phyloP scores from a whole-genome alignment of 768 basidiomycete genomes.

The Suillus subalutaceus region DNA sequence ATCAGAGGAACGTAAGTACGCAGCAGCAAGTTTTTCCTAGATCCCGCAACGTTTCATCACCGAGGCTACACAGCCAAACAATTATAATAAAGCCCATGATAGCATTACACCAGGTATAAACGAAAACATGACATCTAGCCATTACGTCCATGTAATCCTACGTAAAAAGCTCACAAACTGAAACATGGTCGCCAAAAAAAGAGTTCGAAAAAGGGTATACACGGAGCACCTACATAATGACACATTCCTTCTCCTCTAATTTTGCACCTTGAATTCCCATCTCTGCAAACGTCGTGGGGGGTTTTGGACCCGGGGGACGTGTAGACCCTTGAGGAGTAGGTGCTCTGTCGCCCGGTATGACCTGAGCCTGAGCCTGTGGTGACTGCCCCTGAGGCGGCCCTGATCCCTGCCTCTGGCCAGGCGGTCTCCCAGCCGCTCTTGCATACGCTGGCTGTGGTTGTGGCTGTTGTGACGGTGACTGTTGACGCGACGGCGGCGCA shows the following conservation, averaged over 20 bases:
- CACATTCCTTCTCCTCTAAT: constrained; percentile 80
- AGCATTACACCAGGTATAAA: not conserved
- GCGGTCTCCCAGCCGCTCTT: constrained; percentile 34
- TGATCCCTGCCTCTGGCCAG: constrained; percentile 29
- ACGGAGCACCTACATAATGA: constrained; percentile 66
- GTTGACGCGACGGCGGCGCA: constrained; percentile 18
- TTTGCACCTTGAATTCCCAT: constrained; percentile 88
- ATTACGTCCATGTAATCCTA: not conserved
- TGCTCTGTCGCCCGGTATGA: constrained; percentile 1
- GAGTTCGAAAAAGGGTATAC: not conserved
- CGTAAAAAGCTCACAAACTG: not conserved
- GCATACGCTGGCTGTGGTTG: constrained; percentile 20
- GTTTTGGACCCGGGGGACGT: constrained; percentile 24
- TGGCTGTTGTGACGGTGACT: constrained; percentile 20
- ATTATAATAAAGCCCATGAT: not conserved
- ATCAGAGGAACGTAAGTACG: not conserved
- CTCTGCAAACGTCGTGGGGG: constrained; percentile 86
- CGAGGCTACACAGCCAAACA: not conserved
- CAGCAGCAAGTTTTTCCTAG: not conserved
- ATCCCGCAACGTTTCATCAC: not conserved
- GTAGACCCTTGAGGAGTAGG: constrained; percentile 13
- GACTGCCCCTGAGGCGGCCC: constrained; percentile 16
- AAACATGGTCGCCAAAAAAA: not conserved
- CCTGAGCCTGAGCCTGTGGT: constrained; percentile 17
- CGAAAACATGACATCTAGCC: constrained; percentile 2